These are phyloP conservation scores for Coprinopsis cinerea DNA, from an alignment of 768 basidiomycete species.

Conservation along the genomic window DNA sequence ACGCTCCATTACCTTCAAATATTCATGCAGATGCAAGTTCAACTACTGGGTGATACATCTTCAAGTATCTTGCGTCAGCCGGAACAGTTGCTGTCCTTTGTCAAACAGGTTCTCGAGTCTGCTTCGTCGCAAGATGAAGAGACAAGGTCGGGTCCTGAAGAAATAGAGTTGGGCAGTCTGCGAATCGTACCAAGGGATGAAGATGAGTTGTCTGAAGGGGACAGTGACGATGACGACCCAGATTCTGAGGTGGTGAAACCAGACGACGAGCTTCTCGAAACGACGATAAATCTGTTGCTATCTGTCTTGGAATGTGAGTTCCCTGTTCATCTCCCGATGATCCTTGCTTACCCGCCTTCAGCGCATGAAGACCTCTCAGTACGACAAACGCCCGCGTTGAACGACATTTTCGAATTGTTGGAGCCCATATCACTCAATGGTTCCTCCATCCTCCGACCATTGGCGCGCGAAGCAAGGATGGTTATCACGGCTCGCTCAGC, in stretches of 20 bases:
- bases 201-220: constrained; percentile 37
- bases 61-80: constrained; percentile 59
- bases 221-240: constrained; percentile 53
- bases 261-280: constrained; percentile 66
- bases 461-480: constrained; percentile 76
- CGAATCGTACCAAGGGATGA: constrained; percentile 25
- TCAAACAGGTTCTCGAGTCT: constrained; percentile 70
- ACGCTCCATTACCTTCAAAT: constrained; percentile 74
- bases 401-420: constrained; percentile 64
- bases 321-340: constrained; percentile 2
- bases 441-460: constrained; percentile 42
- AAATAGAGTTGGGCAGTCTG: constrained; percentile 17
- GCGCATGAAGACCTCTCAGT: constrained; percentile 58
- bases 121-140: constrained; percentile 19
- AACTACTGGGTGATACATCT: constrained; percentile 50
- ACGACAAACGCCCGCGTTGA: constrained; percentile 54
- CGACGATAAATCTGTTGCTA: constrained; percentile 74
- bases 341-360: constrained; percentile 13
- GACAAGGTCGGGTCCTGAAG: constrained; percentile 17
- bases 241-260: constrained; percentile 32
- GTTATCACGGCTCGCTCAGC: constrained; percentile 80
- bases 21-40: constrained; percentile 74
- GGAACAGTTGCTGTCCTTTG: constrained; percentile 71
- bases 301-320: constrained; percentile 78
- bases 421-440: constrained; percentile 47